Percentiles rank a stretch among this genome's conserved stretches.
Evolutionary conservation across 345 rosid genomes (phyloP).

Genomic region (Atalantia buxifolia): DNA sequence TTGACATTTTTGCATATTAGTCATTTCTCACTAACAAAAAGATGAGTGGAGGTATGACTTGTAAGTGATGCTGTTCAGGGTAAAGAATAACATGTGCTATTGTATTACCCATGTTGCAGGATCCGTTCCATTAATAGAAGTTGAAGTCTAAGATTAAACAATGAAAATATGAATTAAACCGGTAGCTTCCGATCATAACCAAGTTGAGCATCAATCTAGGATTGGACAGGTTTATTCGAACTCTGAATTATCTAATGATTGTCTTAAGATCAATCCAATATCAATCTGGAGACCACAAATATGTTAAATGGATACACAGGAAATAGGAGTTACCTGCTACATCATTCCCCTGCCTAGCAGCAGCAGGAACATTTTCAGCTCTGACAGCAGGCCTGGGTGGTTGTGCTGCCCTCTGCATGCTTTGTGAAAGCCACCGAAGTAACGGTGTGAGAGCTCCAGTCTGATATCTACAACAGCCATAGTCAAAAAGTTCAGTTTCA

Average conservation of each 20-base stretch:
- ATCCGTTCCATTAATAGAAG: not conserved
- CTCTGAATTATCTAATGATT: not conserved
- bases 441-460: conserved; percentile 96
- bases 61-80: not conserved
- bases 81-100: not conserved
- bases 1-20: not conserved
- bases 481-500: not conserved
- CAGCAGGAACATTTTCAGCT: conserved; percentile 70
- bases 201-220: not conserved
- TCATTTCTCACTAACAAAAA: not conserved
- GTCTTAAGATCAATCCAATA: not conserved
- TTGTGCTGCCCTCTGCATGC: conserved; percentile 96
- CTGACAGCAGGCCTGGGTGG: conserved; percentile 73
- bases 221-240: not conserved
- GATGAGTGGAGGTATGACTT: not conserved
- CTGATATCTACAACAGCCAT: conserved; percentile 65
- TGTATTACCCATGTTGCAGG: not conserved
- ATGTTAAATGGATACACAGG: not conserved
- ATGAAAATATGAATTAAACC: not conserved
- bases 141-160: not conserved
- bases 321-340: conserved; percentile 47
- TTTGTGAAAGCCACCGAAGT: conserved; percentile 87
- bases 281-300: not conserved
- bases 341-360: conserved; percentile 57
- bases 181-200: not conserved